Base-by-base conservation (phyloP, 805 yeast genomes). In the Hanseniaspora meyeri region DNA sequence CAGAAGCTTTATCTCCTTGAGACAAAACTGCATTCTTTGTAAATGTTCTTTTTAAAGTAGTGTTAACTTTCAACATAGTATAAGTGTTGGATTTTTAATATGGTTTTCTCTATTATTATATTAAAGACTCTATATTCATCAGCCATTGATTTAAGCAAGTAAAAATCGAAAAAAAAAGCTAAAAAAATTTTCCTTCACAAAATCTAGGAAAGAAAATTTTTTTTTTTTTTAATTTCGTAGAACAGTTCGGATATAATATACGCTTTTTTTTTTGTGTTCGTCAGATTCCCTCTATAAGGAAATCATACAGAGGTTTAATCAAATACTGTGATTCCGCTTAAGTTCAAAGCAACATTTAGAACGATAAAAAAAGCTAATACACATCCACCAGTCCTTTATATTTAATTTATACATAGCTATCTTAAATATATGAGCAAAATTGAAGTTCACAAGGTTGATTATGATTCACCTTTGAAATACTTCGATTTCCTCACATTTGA, bases 381-480 rank as follows among this genome's bases (percentile, higher is more conserved):
- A 24, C 3, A 24, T 5, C 27, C 27, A 4, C 27, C 3, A 24
- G 27, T 24, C 5, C 27, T 24, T 5, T 24, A 24, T 4, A 4
- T 24, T 24, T 24, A 24, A 24, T 24, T 4, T 24, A 24, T 24
- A 24, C 27, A 24, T 24, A n/a, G n/a, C n/a, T n/a, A 24, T 24
- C 5, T 24, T 24, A 24, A 43, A 43, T 10, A 24, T 12, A 46
- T 46, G 49, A 14, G 34, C 12, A 12, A 16, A 31, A 24, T 19
- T 16, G 29, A 34, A 32, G 10, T 12, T 12, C 49, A 29, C 19
- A 45, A 52, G 37, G 34, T 52, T 29, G 45, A 52, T 29, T 52
- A 52, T 31, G 56, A 52, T 37, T 52, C 56, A 5, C 56, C 56
- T 19, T 38, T 52, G 11, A 36, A 38, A 19, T 14, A 45, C 24